A percentile compares a stretch with the other conserved stretches of the same genome.
Evolutionary conservation across 805 yeast species (phyloP).

Genomic region (Groenewaldozyma tartarivorans): DNA sequence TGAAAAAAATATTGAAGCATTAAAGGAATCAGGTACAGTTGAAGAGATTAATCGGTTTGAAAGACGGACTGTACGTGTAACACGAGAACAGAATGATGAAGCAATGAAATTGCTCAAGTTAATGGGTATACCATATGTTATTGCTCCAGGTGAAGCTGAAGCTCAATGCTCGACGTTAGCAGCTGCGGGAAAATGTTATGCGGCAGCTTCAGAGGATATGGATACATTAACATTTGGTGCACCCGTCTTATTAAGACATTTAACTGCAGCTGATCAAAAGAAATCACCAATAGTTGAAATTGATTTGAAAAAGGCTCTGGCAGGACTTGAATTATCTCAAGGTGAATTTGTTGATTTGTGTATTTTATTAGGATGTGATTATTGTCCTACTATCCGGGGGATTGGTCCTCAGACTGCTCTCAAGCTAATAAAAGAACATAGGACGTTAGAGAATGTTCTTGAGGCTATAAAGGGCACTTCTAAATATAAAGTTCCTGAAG

Average conservation of each 20-base stretch:
- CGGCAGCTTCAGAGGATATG: conserved; percentile 98
- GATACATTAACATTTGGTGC: conserved; percentile 92
- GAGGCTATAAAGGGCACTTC: conserved; percentile 47
- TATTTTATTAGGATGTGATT: conserved; percentile 92
- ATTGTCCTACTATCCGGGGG: conserved; percentile 90
- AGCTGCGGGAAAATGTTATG: conserved; percentile 81
- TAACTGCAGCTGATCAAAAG: conserved; percentile 89
- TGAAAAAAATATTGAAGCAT: conserved; percentile 56
- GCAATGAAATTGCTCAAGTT: conserved; percentile 69
- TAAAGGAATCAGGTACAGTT: conserved; percentile 66
- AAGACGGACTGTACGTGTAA: conserved; percentile 80
- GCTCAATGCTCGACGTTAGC: conserved; percentile 97
- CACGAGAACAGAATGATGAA: conserved; percentile 87
- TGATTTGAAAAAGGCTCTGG: conserved; percentile 54
- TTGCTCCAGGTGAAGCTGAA: conserved; percentile 97
- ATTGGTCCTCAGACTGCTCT: conserved; percentile 93
- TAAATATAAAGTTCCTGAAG: conserved; percentile 81
- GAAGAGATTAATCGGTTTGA: conserved; percentile 71
- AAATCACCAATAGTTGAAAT: conserved; percentile 88
- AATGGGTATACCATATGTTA: conserved; percentile 93
- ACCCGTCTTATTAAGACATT: conserved; percentile 71
- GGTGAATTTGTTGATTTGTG: conserved; percentile 82
- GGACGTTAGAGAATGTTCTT: conserved; percentile 69
- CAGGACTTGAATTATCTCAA: conserved; percentile 65
- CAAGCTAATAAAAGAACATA: conserved; percentile 79